Evolutionary conservation across 2,329 filamentous ascomycete genomes (phyloP).

Genomic region (Neoscytalidium dimidiatum): DNA sequence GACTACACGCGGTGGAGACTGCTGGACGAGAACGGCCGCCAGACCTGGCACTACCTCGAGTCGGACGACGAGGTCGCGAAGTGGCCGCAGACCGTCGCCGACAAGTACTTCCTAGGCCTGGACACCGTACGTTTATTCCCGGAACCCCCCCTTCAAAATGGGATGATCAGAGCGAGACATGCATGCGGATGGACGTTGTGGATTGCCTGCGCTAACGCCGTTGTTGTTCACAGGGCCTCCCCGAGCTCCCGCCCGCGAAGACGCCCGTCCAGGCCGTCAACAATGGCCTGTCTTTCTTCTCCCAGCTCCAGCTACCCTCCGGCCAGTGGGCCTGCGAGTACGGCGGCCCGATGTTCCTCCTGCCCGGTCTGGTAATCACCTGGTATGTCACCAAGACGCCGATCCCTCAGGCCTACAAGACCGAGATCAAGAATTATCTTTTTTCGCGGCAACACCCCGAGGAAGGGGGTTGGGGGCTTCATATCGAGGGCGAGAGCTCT

Average conservation of each 20-base stretch:
- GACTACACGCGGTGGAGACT: conserved; percentile 85
- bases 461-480: conserved; percentile 96
- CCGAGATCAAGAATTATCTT: conserved; percentile 90
- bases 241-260: conserved; percentile 68
- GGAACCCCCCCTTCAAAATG: not conserved
- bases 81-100: conserved; percentile 87
- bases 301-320: conserved; percentile 80
- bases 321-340: conserved; percentile 98
- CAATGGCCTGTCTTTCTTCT: conserved; percentile 88
- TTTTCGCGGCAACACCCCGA: conserved; percentile 80
- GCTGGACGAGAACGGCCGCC: conserved; percentile 76
- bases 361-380: conserved; percentile 80
- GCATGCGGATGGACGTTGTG: not conserved
- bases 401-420: conserved; percentile 76
- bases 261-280: conserved; percentile 74
- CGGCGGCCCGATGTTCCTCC: conserved; percentile 93
- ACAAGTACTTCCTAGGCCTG: conserved; percentile 84
- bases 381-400: conserved; percentile 90
- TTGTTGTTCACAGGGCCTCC: conserved; percentile 66
- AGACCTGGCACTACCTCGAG: conserved; percentile 90
- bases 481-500: conserved; percentile 90
- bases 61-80: conserved; percentile 68
- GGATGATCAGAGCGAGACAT: not conserved
- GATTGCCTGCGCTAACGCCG: not conserved
- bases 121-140: conserved; percentile 63